These are phyloP conservation scores for Pyrenophora tritici-repentis DNA, from an alignment of 2,329 filamentous ascomycete genomes.

Conservation along the genomic window DNA sequence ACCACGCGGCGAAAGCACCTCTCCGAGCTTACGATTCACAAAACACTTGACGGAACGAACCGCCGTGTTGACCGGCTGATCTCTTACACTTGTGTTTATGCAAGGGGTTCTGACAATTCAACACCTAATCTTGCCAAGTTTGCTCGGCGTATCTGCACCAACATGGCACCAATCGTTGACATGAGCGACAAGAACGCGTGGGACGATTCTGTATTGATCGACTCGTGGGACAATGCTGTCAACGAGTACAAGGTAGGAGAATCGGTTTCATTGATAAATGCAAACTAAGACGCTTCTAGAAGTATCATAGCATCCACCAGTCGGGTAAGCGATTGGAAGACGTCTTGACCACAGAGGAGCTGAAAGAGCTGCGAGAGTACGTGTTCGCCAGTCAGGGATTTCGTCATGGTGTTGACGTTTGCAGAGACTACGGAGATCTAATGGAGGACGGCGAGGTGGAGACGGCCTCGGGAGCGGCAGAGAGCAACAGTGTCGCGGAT, in stretches of 20 bases:
- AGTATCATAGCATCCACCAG: conserved; percentile 47
- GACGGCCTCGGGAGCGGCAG: conserved; percentile 17
- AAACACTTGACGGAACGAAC: background rate
- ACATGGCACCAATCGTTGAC: conserved; percentile 33
- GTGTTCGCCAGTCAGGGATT: background rate
- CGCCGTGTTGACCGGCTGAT: background rate
- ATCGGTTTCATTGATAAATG: background rate
- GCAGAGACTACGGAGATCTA: conserved; percentile 41
- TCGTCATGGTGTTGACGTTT: conserved; percentile 14
- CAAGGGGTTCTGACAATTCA: background rate
- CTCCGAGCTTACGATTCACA: background rate
- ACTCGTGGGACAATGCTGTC: conserved; percentile 44
- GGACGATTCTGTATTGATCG: conserved; percentile 46
- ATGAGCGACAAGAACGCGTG: conserved; percentile 42
- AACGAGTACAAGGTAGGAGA: conserved; percentile 44
- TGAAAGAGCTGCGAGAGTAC: conserved; percentile 39
- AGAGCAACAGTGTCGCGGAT: conserved; percentile 30
- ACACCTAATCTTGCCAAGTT: background rate
- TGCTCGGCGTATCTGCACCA: background rate
- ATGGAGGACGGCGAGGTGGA: conserved; percentile 33
- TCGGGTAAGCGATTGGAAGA: conserved; percentile 45
- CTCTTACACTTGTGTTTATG: background rate
- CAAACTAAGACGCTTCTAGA: conserved; percentile 29
- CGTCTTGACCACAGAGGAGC: conserved; percentile 39
- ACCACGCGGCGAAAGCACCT: background rate